Evolutionary conservation across 2,329 filamentous ascomycete species (phyloP).

Genomic region (Aspergillus japonicus): DNA sequence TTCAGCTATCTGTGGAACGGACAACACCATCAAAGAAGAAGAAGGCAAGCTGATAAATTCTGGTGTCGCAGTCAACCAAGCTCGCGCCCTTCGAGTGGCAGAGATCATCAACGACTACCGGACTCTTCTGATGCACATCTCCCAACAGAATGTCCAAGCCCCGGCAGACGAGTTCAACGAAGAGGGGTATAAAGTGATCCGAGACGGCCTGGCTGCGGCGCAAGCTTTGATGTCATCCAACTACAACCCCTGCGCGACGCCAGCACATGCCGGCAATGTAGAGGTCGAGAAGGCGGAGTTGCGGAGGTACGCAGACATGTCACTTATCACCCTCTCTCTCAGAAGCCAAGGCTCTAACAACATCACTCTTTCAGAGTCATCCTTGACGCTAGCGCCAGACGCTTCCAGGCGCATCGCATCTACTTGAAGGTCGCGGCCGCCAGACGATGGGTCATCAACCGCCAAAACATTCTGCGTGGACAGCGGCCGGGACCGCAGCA

Average conservation of each 20-base stretch:
- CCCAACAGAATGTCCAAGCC: conserved; percentile 52
- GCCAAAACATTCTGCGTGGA: conserved; percentile 52
- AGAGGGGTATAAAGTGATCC: conserved; percentile 58
- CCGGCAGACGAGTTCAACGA: conserved; percentile 57
- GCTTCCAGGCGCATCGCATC: conserved; percentile 61
- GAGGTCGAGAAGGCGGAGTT: conserved; percentile 59
- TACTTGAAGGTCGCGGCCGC: conserved; percentile 60
- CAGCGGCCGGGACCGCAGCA: conserved; percentile 51
- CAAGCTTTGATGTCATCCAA: conserved; percentile 55
- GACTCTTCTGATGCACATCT: conserved; percentile 59
- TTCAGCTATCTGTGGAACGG: too few relatives aligned
- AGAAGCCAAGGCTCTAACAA: too few relatives aligned
- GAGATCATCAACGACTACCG: conserved; percentile 66
- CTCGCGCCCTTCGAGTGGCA: conserved; percentile 60
- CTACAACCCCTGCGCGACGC: conserved; percentile 47
- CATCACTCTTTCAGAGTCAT: conserved; percentile 52
- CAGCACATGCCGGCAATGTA: conserved; percentile 45
- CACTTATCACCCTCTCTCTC: background rate
- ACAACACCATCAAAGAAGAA: too few relatives aligned
- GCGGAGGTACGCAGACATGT: conserved; percentile 45
- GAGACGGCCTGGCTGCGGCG: conserved; percentile 56
- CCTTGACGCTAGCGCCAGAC: conserved; percentile 57
- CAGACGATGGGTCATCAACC: conserved; percentile 57
- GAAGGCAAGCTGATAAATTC: conserved; percentile 10
- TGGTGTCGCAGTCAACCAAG: conserved; percentile 57